phyloP scores from a whole-genome alignment of 2,329 filamentous ascomycete genomes.

The Sarocladium kiliense region DNA sequence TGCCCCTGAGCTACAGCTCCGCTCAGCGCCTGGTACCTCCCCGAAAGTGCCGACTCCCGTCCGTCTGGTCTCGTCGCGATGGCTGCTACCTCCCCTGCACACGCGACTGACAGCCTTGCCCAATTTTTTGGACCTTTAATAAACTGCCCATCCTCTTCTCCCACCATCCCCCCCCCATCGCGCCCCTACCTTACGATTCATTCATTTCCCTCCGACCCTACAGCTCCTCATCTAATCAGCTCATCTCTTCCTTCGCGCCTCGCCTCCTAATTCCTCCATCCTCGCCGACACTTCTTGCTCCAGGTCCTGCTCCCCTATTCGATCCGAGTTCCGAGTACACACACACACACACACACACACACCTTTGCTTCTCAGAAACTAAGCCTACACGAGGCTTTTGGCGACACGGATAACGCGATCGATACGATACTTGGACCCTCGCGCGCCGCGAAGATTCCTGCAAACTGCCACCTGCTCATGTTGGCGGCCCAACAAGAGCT shows the following conservation, averaged over 20 bases:
- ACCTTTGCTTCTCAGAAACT: background rate
- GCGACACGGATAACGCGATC: background rate
- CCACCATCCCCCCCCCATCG: background rate
- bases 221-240: background rate
- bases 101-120: background rate
- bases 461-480: conserved; percentile 9
- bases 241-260: background rate
- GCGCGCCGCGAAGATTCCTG: background rate
- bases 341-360: too few relatives aligned
- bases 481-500: conserved; percentile 14
- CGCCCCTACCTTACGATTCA: conserved; percentile 4
- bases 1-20: conserved; percentile 8
- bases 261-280: background rate
- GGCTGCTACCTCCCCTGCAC: background rate
- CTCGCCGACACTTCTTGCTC: background rate
- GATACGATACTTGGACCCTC: background rate
- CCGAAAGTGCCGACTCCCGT: background rate
- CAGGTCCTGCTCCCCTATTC: background rate
- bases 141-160: conserved; percentile 8
- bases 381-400: background rate
- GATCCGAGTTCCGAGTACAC: background rate
- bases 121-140: conserved; percentile 3
- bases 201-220: background rate
- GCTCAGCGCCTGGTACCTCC: background rate
- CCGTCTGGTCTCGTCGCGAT: background rate